A percentile compares a stretch with the other conserved stretches of the same genome.
Evolutionary conservation across 2,329 filamentous ascomycete genomes (phyloP).

Genomic region (Monascus ruber): DNA sequence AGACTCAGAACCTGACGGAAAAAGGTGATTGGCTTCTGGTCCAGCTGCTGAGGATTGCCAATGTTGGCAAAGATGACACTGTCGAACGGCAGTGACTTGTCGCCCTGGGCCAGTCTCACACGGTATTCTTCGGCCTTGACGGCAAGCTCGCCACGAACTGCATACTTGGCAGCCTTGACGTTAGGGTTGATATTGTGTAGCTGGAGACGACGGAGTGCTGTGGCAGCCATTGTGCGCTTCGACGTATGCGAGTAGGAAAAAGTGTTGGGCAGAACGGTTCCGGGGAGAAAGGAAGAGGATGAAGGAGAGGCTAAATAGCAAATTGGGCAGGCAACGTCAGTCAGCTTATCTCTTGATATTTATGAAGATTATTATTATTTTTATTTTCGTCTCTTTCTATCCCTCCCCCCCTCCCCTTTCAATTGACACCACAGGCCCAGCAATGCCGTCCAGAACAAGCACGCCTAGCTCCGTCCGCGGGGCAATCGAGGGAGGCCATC

Average conservation of each 20-base stretch:
- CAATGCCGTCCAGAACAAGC: no score
- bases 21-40: slow-evolving; percentile 98
- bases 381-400: not conserved
- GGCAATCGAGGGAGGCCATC: no score
- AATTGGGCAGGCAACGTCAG: not conserved
- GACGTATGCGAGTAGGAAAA: slow-evolving; percentile 9
- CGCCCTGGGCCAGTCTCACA: slow-evolving; percentile 49
- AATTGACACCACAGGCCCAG: no score
- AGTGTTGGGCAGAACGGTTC: slow-evolving; percentile 14
- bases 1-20: slow-evolving; percentile 94
- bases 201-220: slow-evolving; percentile 45
- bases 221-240: slow-evolving; percentile 36
- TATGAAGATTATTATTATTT: not conserved
- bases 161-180: slow-evolving; percentile 81
- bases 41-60: slow-evolving; percentile 95
- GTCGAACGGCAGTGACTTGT: slow-evolving; percentile 63
- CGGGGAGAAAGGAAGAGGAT: slow-evolving; percentile 2
- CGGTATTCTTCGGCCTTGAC: slow-evolving; percentile 89
- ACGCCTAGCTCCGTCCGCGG: no score
- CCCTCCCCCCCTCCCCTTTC: no score
- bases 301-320: not conserved
- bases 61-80: slow-evolving; percentile 96
- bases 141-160: slow-evolving; percentile 89
- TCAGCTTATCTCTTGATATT: not conserved
- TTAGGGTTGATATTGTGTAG: slow-evolving; percentile 87